These are phyloP conservation scores for Endoconidiophora polonica DNA, from an alignment of 2,329 filamentous ascomycete species.

Conservation along the genomic window DNA sequence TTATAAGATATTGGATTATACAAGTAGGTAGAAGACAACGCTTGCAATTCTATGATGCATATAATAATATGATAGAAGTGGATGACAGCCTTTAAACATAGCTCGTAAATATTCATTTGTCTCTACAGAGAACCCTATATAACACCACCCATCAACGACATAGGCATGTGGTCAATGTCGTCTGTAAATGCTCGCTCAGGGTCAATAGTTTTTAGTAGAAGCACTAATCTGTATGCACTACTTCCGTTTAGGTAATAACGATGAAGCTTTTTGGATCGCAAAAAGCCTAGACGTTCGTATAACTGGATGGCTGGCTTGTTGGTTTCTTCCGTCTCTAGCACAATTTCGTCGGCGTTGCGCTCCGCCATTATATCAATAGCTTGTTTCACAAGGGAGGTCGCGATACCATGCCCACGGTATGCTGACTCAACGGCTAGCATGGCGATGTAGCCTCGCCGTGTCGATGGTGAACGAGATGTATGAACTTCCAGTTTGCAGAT, in stretches of 20 bases:
- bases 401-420: conserved; percentile 72
- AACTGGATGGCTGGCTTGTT: conserved; percentile 81
- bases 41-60: too few relatives aligned
- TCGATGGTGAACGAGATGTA: conserved; percentile 57
- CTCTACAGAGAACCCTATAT: background rate
- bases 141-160: background rate
- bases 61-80: too few relatives aligned
- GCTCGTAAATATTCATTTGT: too few relatives aligned
- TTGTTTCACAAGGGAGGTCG: conserved; percentile 70
- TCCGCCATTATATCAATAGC: conserved; percentile 83
- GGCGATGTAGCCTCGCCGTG: conserved; percentile 82
- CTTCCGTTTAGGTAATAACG: conserved; percentile 95
- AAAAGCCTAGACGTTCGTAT: conserved; percentile 83
- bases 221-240: conserved; percentile 74
- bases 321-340: conserved; percentile 87
- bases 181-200: conserved; percentile 1
- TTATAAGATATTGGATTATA: too few relatives aligned
- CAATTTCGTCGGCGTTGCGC: conserved; percentile 77
- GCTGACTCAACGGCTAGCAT: conserved; percentile 85
- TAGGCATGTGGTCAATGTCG: background rate
- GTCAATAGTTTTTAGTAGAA: conserved; percentile 50
- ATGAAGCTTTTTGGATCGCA: conserved; percentile 82
- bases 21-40: too few relatives aligned
- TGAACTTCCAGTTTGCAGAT: conserved; percentile 90
- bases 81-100: too few relatives aligned